A percentile compares a stretch with the other conserved stretches of the same genome.
These are phyloP conservation scores for Cladosporium sp. DNA, from an alignment of 2,329 filamentous ascomycete species.

Conservation along the genomic window DNA sequence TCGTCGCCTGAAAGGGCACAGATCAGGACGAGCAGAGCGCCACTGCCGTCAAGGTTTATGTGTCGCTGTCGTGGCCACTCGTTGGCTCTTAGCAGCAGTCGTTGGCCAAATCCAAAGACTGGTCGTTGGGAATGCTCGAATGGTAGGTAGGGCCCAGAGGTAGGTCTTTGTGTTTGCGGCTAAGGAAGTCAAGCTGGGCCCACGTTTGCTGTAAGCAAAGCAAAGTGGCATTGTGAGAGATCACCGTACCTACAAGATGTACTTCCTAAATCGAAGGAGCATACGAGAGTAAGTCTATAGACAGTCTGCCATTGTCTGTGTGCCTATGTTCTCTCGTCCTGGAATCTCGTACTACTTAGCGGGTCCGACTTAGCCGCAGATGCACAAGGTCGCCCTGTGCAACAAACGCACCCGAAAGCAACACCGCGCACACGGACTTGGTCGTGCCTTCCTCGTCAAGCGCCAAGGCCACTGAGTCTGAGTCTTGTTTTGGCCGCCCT, in stretches of 20 bases:
- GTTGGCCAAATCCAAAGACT: not conserved
- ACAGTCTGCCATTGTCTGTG: not conserved
- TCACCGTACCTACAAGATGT: not conserved
- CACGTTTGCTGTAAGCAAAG: not conserved
- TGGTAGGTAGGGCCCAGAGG: not conserved
- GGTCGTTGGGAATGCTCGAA: not conserved
- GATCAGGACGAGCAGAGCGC: not conserved
- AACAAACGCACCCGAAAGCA: not conserved
- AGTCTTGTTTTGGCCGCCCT: not conserved
- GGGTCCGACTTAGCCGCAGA: not conserved
- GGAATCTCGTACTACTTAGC: not conserved
- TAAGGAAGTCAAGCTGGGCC: not conserved
- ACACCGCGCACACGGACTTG: not conserved
- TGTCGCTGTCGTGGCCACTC: not conserved
- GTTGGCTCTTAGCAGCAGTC: not conserved
- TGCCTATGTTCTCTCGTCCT: not conserved
- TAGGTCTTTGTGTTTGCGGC: not conserved
- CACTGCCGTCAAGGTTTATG: not conserved
- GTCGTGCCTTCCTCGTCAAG: slow-evolving; percentile 2
- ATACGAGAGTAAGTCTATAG: not conserved
- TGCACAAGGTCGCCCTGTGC: not conserved
- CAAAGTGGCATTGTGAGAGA: not conserved
- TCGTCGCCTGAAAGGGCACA: not conserved
- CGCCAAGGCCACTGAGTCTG: not conserved
- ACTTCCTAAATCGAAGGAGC: not conserved